Conservation (phyloP, 306 rosid species). For the Chamaecrista fasciculata region DNA sequence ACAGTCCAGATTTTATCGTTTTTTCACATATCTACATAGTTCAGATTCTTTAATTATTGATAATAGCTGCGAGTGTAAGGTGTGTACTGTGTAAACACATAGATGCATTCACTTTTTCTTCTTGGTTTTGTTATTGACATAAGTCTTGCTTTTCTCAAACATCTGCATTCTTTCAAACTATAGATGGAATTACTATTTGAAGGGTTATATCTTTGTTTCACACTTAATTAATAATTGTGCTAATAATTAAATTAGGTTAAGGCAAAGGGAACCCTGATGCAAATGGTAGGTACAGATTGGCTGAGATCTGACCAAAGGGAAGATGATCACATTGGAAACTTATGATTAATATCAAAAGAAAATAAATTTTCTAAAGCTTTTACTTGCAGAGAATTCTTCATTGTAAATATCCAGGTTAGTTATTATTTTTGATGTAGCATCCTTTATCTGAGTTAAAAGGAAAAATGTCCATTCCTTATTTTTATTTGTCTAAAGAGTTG, state of each 20-base stretch:
- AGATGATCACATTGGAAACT: conserved; percentile 55
- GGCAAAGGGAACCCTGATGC: conserved; percentile 86
- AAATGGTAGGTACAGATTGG: conserved; percentile 97
- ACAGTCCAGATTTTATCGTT: conserved; percentile 61
- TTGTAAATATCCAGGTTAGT: conserved; percentile 79
- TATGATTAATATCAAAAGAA: conserved; percentile 15
- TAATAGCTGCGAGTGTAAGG: background rate
- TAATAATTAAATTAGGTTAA: conserved; percentile 59
- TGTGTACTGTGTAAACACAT: too few relatives aligned
- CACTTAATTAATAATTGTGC: conserved; percentile 4
- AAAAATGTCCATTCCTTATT: too few relatives aligned
- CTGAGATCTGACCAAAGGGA: conserved; percentile 80
- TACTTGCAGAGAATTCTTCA: conserved; percentile 75
- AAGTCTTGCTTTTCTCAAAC: too few relatives aligned
- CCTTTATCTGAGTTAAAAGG: too few relatives aligned
- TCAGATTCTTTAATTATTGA: conserved; percentile 19
- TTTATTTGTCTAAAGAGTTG: too few relatives aligned
- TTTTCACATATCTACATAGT: conserved; percentile 6
- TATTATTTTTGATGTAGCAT: too few relatives aligned
- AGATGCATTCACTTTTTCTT: conserved; percentile 8
- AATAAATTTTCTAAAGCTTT: conserved; percentile 19
- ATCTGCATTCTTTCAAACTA: conserved; percentile 5
- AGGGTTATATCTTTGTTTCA: background rate
- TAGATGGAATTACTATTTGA: background rate
- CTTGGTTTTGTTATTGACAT: conserved; percentile 14